Conservation (phyloP, 2,329 filamentous ascomycete species). For the Ophiocordyceps camponoti-floridani region DNA sequence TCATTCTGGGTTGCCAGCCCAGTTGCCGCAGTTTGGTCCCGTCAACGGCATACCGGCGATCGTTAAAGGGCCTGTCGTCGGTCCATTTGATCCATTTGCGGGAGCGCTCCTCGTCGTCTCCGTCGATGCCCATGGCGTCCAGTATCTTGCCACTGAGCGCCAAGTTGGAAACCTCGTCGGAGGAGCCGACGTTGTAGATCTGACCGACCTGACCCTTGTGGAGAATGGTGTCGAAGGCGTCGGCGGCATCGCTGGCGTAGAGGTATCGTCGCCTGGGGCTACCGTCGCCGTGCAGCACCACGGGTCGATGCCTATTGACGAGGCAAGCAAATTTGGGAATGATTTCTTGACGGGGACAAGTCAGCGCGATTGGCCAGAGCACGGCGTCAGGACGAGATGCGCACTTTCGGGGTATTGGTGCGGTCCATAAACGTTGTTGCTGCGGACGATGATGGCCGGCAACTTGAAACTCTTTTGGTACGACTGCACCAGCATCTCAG, state of each 20-base stretch:
- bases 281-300: constrained; percentile 62
- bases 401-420: constrained; percentile 71
- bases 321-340: constrained; percentile 69
- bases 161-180: constrained; percentile 60
- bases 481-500: constrained; percentile 76
- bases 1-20: constrained; percentile 52
- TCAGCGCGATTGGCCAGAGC: constrained; percentile 1
- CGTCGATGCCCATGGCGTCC: constrained; percentile 37
- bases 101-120: constrained; percentile 31
- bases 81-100: constrained; percentile 56
- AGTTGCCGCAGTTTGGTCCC: constrained; percentile 47
- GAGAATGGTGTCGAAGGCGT: constrained; percentile 70
- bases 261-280: constrained; percentile 59
- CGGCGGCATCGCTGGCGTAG: constrained; percentile 61
- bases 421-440: constrained; percentile 75
- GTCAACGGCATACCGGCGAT: constrained; percentile 55
- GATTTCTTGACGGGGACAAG: constrained; percentile 38
- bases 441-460: constrained; percentile 61
- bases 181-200: constrained; percentile 68
- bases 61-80: constrained; percentile 63
- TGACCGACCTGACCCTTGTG: constrained; percentile 59
- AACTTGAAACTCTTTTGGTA: constrained; percentile 72
- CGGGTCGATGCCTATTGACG: constrained; percentile 44
- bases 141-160: constrained; percentile 49
- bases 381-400: constrained; percentile 10